Evolutionary conservation across 495 filamentous ascomycete species (phyloP).

Genomic region (Alectoria sarmentosa): DNA sequence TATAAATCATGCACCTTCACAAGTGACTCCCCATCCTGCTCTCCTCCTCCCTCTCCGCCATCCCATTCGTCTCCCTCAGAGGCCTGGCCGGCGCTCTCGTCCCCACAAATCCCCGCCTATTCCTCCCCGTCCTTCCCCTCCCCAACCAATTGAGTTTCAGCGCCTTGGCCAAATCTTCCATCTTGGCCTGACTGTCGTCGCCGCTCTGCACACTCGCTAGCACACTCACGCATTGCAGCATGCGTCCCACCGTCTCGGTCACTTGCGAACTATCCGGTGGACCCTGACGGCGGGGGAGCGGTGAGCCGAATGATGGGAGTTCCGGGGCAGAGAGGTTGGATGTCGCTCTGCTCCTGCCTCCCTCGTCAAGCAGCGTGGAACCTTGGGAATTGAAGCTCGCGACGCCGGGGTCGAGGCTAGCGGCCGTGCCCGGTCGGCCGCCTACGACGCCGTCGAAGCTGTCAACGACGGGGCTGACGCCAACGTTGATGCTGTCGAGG

Average conservation of each 20-base stretch:
- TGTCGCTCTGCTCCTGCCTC: slow-evolving; percentile 61
- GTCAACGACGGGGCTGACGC: slow-evolving; percentile 41
- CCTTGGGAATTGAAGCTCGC: slow-evolving; percentile 69
- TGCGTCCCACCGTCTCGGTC: slow-evolving; percentile 88
- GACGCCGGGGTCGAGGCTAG: slow-evolving; percentile 61
- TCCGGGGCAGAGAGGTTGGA: slow-evolving; percentile 70
- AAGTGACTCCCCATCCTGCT: neutral
- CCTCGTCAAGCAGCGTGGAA: slow-evolving; percentile 56
- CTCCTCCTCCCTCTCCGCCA: slow-evolving; percentile 2
- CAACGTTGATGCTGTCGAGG: slow-evolving; percentile 69
- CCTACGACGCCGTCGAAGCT: slow-evolving; percentile 42
- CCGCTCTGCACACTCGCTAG: slow-evolving; percentile 66
- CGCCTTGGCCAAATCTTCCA: slow-evolving; percentile 74
- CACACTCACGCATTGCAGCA: slow-evolving; percentile 95
- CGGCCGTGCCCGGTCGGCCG: slow-evolving; percentile 60
- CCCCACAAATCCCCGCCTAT: slow-evolving; percentile 82
- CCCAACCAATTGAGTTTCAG: slow-evolving; percentile 97
- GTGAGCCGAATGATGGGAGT: slow-evolving; percentile 49
- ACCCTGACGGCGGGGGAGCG: slow-evolving; percentile 35
- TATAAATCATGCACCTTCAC: neutral
- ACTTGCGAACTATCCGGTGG: slow-evolving; percentile 66
- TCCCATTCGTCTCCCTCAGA: slow-evolving; percentile 7
- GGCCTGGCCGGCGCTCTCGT: slow-evolving; percentile 43
- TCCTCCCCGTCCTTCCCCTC: slow-evolving; percentile 79
- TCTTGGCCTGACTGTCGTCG: slow-evolving; percentile 68